Evolutionary conservation across 495 filamentous ascomycete genomes (phyloP).

Genomic region (Lepidopterella palustris): DNA sequence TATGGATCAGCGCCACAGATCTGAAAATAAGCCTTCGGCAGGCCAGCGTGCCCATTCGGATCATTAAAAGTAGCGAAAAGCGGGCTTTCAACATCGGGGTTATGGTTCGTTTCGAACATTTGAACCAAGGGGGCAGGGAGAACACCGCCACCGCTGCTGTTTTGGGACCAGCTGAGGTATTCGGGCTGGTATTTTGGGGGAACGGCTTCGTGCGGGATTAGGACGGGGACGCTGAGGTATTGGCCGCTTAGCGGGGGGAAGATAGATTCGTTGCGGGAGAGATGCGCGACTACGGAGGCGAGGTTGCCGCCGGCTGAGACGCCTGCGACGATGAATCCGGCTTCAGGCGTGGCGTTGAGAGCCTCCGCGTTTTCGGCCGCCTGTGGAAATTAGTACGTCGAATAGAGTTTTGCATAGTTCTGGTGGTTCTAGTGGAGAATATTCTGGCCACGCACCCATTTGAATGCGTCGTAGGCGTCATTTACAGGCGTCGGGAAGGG

Average conservation of each 20-base stretch:
- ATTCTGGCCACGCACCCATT: neutral
- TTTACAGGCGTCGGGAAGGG: neutral
- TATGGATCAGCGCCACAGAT: neutral
- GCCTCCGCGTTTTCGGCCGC: neutral
- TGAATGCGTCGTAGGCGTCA: neutral
- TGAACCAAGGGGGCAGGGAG: neutral
- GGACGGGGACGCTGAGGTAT: neutral
- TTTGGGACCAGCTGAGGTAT: neutral
- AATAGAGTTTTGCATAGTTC: too few species aligned
- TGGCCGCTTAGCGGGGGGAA: neutral
- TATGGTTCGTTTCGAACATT: neutral
- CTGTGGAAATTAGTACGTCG: too few species aligned
- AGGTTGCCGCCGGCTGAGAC: slow-evolving; percentile 33
- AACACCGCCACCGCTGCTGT: neutral
- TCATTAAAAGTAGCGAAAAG: neutral
- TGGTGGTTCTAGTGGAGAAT: neutral
- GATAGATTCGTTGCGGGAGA: neutral
- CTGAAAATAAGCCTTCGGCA: neutral
- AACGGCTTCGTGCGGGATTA: neutral
- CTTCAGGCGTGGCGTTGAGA: neutral
- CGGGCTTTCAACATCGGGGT: neutral
- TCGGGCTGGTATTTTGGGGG: neutral
- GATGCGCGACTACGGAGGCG: neutral
- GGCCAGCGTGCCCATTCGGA: neutral
- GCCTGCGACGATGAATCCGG: slow-evolving; percentile 16